A percentile compares a stretch with the other conserved stretches of the same genome.
Evolutionary conservation across 2,329 filamentous ascomycete species (phyloP).

Genomic region (Salinomyces thailandicus): DNA sequence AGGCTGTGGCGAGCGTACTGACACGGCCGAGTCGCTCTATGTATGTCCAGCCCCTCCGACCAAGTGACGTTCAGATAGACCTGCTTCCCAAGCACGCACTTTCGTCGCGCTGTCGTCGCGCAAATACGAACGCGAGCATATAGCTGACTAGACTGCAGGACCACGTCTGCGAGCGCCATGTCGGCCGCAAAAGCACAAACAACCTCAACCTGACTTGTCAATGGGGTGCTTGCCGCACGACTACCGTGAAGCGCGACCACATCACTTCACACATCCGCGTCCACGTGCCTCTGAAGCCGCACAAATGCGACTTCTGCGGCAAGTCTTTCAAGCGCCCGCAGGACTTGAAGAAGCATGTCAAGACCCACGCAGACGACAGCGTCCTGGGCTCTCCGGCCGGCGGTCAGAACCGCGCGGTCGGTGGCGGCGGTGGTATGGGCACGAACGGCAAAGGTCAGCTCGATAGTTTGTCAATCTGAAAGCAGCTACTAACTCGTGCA

Average conservation of each 20-base stretch:
- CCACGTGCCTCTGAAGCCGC: constrained; percentile 96
- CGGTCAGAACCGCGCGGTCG: constrained; percentile 14
- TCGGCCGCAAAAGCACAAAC: constrained; percentile 97
- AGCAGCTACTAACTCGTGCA: constrained; percentile 9
- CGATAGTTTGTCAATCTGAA: no score
- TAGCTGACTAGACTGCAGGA: constrained; percentile 49
- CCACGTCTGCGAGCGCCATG: constrained; percentile 95
- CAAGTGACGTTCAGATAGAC: constrained; percentile 1
- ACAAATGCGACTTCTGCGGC: constrained; percentile 97
- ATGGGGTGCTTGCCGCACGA: constrained; percentile 92
- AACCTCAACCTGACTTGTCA: constrained; percentile 95
- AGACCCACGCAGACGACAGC: constrained; percentile 95
- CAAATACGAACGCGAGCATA: constrained; percentile 1
- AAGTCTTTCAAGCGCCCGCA: constrained; percentile 99
- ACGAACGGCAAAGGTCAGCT: constrained; percentile 29
- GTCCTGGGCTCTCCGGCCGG: constrained; percentile 59
- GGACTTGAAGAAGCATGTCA: constrained; percentile 98
- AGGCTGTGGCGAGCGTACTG: constrained; percentile 49
- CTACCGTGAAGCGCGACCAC: constrained; percentile 96
- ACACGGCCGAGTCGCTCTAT: constrained; percentile 51
- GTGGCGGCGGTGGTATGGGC: constrained; percentile 21
- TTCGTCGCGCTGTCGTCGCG: no score
- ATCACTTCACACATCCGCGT: constrained; percentile 98
- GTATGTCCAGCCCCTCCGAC: constrained; percentile 34
- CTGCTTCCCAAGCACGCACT: constrained; percentile 1